Conservation (phyloP, 2,329 filamentous ascomycete genomes). For the Fusarium subtropicale region DNA sequence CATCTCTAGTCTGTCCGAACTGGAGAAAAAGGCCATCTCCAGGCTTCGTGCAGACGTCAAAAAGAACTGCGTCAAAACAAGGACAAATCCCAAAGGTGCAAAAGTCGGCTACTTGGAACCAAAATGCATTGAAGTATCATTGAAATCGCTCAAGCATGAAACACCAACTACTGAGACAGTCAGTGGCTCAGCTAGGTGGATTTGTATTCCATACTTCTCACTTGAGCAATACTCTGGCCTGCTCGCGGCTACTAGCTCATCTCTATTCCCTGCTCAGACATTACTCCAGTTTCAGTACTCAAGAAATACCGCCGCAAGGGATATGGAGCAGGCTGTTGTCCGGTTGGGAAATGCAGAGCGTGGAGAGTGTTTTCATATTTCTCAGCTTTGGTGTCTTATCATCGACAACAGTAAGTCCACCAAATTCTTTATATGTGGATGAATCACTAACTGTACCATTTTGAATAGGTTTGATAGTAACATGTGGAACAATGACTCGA, state of each 20-base stretch:
- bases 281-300: slow-evolving; percentile 59
- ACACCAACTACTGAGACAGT: slow-evolving; percentile 13
- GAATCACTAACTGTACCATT: not conserved
- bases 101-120: slow-evolving; percentile 59
- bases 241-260: slow-evolving; percentile 46
- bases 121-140: slow-evolving; percentile 51
- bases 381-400: slow-evolving; percentile 61
- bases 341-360: slow-evolving; percentile 51
- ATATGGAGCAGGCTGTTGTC: slow-evolving; percentile 61
- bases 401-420: slow-evolving; percentile 56
- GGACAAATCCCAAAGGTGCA: slow-evolving; percentile 53
- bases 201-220: slow-evolving; percentile 62
- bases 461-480: slow-evolving; percentile 53
- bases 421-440: not conserved
- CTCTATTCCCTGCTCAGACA: slow-evolving; percentile 57
- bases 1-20: slow-evolving; percentile 50
- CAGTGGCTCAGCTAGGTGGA: slow-evolving; percentile 51
- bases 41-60: slow-evolving; percentile 55
- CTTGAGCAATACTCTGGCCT: slow-evolving; percentile 58
- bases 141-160: slow-evolving; percentile 46
- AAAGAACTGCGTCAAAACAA: slow-evolving; percentile 52
- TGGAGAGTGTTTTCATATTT: slow-evolving; percentile 60
- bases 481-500: slow-evolving; percentile 55
- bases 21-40: slow-evolving; percentile 51
- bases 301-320: slow-evolving; percentile 53